Evolutionary conservation across 176 grass and related monocot genomes (phyloP).

Genomic region (Bromus sterilis): DNA sequence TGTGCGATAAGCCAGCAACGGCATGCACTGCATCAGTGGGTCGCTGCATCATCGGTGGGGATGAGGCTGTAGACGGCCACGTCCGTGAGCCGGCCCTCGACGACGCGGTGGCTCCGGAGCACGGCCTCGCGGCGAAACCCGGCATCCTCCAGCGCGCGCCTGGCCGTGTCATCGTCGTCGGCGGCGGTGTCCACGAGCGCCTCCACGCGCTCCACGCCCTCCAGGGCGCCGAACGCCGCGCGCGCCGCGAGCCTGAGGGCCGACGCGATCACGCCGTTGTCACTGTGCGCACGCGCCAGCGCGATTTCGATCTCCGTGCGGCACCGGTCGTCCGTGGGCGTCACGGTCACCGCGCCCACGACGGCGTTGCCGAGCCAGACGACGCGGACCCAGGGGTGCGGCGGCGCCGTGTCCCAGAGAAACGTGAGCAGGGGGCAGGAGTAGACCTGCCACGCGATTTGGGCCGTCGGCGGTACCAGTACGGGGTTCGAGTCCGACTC

Average conservation of each 20-base stretch:
- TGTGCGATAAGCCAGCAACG: too few species aligned
- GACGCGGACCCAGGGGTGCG: conserved; percentile 67
- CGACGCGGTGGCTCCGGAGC: conserved; percentile 45
- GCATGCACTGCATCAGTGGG: too few species aligned
- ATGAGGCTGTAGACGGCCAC: conserved; percentile 67
- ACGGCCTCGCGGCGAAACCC: conserved; percentile 66
- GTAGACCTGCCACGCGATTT: conserved; percentile 52
- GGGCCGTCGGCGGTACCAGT: conserved; percentile 13
- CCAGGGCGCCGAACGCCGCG: conserved; percentile 27
- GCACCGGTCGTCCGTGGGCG: conserved; percentile 42
- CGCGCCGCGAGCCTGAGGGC: conserved; percentile 30
- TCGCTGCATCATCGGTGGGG: conserved; percentile 44
- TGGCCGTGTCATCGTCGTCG: conserved; percentile 37
- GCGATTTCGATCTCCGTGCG: conserved; percentile 43
- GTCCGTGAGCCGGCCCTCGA: conserved; percentile 38
- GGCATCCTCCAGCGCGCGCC: conserved; percentile 52
- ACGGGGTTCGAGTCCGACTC: conserved; percentile 65
- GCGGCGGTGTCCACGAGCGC: conserved; percentile 54
- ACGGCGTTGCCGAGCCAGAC: conserved; percentile 45
- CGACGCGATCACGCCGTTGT: conserved; percentile 43
- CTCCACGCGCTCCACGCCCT: conserved; percentile 69
- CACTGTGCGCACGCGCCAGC: conserved; percentile 47
- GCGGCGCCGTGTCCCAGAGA: conserved; percentile 39
- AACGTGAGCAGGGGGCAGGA: conserved; percentile 49
- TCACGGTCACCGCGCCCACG: conserved; percentile 52